Evolutionary conservation across 306 rosid genomes (phyloP).

Genomic region (Prunus dulcis): DNA sequence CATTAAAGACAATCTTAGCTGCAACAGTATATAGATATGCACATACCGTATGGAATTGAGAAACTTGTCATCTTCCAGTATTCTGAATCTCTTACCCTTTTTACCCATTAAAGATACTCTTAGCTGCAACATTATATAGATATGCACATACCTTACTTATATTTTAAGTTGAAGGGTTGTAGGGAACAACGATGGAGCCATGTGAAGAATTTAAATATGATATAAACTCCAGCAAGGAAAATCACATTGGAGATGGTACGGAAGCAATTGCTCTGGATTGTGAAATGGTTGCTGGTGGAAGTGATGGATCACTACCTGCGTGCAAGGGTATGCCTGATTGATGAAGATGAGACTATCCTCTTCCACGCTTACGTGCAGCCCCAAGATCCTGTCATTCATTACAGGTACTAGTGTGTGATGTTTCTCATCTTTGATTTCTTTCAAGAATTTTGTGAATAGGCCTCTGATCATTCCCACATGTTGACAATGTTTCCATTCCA

Average conservation of each 20-base stretch:
- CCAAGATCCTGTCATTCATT: constrained; percentile 53
- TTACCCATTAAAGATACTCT: constrained; percentile 12
- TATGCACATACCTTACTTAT: constrained; percentile 15
- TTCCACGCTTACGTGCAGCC: constrained; percentile 66
- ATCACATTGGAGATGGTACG: constrained; percentile 20
- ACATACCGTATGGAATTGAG: background rate
- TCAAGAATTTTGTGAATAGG: background rate
- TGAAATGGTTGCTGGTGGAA: constrained; percentile 91
- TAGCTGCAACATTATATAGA: constrained; percentile 4
- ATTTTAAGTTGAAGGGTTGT: constrained; percentile 26
- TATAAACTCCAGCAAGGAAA: constrained; percentile 26
- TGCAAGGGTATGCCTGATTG: constrained; percentile 72
- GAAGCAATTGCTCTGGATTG: constrained; percentile 72
- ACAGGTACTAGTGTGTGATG: constrained; percentile 42
- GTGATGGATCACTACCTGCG: constrained; percentile 79
- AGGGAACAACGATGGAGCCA: constrained; percentile 45
- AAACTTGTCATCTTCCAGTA: background rate
- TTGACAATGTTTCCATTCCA: constrained; percentile 43
- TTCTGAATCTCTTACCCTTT: background rate
- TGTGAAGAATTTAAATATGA: constrained; percentile 22
- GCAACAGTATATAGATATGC: constrained; percentile 5
- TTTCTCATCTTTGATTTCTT: constrained; percentile 21
- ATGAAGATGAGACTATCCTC: constrained; percentile 69
- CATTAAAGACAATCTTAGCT: constrained; percentile 10
- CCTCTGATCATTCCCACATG: constrained; percentile 7